These are phyloP conservation scores for Hypoxylon subgilvum DNA, from an alignment of 495 filamentous ascomycete genomes.

Conservation along the genomic window DNA sequence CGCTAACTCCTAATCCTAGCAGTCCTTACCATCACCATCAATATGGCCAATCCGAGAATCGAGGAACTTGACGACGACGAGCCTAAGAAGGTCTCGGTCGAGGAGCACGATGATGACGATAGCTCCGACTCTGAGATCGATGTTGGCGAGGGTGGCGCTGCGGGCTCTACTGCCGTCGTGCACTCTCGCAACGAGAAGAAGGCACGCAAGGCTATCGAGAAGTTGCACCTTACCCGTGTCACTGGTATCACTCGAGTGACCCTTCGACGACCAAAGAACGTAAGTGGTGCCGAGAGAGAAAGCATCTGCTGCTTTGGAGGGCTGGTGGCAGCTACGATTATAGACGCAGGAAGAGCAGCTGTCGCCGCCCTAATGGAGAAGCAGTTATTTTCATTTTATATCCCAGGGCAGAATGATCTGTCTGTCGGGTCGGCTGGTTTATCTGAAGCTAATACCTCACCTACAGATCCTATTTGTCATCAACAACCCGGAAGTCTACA, in stretches of 20 bases:
- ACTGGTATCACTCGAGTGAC: constrained; percentile 98
- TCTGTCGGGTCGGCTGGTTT: neutral
- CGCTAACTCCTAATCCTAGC: constrained; percentile 28
- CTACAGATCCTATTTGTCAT: constrained; percentile 96
- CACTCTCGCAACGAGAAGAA: constrained; percentile 99
- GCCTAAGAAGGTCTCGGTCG: constrained; percentile 75
- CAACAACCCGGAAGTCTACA: constrained; percentile 99
- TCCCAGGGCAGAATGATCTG: too few relatives aligned
- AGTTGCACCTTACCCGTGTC: constrained; percentile 95
- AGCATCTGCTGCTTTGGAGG: neutral
- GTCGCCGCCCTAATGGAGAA: neutral
- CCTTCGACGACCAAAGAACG: constrained; percentile 96
- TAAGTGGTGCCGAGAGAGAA: constrained; percentile 56
- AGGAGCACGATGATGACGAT: constrained; percentile 75
- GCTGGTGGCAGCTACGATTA: neutral
- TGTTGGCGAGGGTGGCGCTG: constrained; percentile 73
- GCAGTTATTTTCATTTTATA: neutral
- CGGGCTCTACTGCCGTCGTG: constrained; percentile 83
- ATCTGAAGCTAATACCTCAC: constrained; percentile 35
- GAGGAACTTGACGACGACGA: constrained; percentile 96
- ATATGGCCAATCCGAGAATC: constrained; percentile 96
- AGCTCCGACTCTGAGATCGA: constrained; percentile 78
- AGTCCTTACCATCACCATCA: constrained; percentile 49
- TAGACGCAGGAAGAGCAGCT: neutral
- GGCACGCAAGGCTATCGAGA: constrained; percentile 96